Conservation (phyloP, 768 basidiomycete species). For the Trametes maxima region DNA sequence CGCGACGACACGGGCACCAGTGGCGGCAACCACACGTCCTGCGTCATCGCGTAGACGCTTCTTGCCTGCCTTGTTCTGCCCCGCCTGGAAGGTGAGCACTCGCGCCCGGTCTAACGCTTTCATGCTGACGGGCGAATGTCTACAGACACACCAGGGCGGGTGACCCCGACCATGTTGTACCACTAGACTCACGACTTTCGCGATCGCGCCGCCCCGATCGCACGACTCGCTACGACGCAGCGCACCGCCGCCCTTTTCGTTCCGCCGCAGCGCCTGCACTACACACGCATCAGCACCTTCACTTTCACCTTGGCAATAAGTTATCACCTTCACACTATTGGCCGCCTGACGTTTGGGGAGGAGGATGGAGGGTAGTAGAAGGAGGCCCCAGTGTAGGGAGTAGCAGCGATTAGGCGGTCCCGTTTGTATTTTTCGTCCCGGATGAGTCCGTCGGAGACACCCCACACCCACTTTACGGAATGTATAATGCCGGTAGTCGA, state of each 20-base stretch:
- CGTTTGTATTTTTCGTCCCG: constrained; percentile 17
- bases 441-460: constrained; percentile 18
- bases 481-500: neutral
- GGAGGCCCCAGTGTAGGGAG: too few relatives aligned
- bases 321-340: constrained; percentile 12
- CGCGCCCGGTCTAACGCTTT: too few relatives aligned
- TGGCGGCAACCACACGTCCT: constrained; percentile 8
- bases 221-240: constrained; percentile 10
- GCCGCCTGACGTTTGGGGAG: neutral
- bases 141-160: too few relatives aligned
- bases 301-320: constrained; percentile 1
- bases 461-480: neutral
- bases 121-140: too few relatives aligned
- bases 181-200: neutral
- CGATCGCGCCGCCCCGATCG: neutral
- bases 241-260: constrained; percentile 5
- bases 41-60: constrained; percentile 21
- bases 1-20: constrained; percentile 18
- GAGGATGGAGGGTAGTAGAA: neutral
- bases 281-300: constrained; percentile 3
- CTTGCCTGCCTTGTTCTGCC: neutral
- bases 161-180: neutral
- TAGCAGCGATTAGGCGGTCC: constrained; percentile 2
- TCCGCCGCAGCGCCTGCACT: constrained; percentile 11
- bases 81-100: neutral